phyloP scores from a whole-genome alignment of 805 yeast genomes.

The Candida anglica region DNA sequence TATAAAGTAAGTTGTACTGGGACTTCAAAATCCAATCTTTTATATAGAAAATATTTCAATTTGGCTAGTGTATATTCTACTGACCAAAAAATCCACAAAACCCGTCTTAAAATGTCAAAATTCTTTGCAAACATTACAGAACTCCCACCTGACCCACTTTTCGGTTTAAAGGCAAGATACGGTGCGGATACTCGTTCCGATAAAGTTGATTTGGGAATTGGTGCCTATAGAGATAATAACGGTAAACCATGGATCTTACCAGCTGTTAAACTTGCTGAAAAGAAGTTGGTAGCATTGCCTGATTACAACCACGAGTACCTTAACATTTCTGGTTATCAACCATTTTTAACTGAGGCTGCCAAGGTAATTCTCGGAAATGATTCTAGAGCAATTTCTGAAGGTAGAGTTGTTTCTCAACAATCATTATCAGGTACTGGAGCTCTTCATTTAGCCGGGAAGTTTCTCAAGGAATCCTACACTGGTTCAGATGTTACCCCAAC shows the following conservation, averaged over 20 bases:
- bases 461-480: constrained; percentile 50
- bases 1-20: too few relatives aligned
- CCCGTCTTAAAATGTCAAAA: constrained; percentile 31
- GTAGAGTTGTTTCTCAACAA: constrained; percentile 61
- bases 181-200: constrained; percentile 50
- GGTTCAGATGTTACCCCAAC: constrained; percentile 22
- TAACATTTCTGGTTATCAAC: constrained; percentile 72
- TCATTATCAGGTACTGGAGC: constrained; percentile 90
- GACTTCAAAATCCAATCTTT: too few relatives aligned
- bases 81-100: too few relatives aligned
- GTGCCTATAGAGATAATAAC: constrained; percentile 67
- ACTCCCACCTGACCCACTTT: constrained; percentile 84
- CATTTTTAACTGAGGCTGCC: constrained; percentile 68
- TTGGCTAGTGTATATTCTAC: too few relatives aligned
- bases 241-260: constrained; percentile 74
- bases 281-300: constrained; percentile 52
- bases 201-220: constrained; percentile 86
- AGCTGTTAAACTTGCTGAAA: constrained; percentile 67
- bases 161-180: constrained; percentile 71
- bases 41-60: too few relatives aligned
- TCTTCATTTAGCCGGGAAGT: constrained; percentile 78
- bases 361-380: constrained; percentile 66
- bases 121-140: constrained; percentile 50
- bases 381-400: constrained; percentile 46
- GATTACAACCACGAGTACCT: constrained; percentile 82